Base-by-base conservation (phyloP, 805 yeast genomes). In the Wickerhamiella occidentalis region DNA sequence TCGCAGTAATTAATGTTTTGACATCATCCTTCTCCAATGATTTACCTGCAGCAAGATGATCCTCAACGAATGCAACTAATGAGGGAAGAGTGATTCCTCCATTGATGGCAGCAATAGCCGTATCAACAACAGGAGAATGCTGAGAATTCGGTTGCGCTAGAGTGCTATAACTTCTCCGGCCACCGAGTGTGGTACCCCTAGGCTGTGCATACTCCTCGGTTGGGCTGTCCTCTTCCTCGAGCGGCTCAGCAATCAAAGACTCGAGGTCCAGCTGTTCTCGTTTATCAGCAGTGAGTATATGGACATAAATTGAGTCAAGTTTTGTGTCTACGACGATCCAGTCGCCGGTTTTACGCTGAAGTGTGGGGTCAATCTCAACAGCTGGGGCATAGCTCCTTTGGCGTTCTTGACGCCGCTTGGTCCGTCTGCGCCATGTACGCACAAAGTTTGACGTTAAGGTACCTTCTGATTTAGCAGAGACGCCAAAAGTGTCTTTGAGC, bases 241-340 rank as follows among this genome's bases (percentile, higher is more conserved):
- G 17, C 2, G 25, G 29, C 36, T 56, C 55, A 21, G 58, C 54
- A 11, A 11, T 19, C 21, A 37, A 8, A 3, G 37, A 17, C 19
- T 45, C 80, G 85, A 88, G 70, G 58, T 84, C 78, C 55, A 90
- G 66, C 51, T 76, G 79, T 15, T 64, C 61, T 51, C 96, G 71
- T 62, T 90, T 76, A 37, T 78, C 79, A 3, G 72, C 70, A 0
- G 95, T 85, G 58, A 88, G 65, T 15, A 88, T 64, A 64, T 88
- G 95, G 28, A 88, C 72, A 49, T 71, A 75, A 3, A 86, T 74
- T 35, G 77, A 77, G 52, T 80, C 82, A 2, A 75, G 64, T 23
- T 72, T 69, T 45, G 85, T 74, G 57, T 85, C 86, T 44, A 87
- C 69, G 75, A 85, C 77, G 19, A 85, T 78, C 97, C 97, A 88